phyloP scores from a whole-genome alignment of 116 monocot genomes.

The Cymodocea nodosa region DNA sequence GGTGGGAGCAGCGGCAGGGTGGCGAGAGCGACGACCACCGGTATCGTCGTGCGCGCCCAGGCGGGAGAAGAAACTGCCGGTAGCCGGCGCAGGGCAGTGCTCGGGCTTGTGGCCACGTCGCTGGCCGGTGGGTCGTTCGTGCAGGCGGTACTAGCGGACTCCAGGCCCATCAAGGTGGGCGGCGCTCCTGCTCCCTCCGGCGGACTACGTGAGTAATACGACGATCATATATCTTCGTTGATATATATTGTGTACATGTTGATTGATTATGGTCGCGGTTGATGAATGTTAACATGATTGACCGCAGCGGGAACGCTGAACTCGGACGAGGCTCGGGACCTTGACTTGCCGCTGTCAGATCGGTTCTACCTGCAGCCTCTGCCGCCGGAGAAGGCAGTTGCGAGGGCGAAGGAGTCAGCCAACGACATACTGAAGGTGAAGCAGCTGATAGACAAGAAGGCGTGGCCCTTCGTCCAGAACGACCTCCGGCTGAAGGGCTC shows the following conservation, averaged over 20 bases:
- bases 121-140: constrained; percentile 49
- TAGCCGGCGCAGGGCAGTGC: constrained; percentile 43
- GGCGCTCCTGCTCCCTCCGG: constrained; percentile 25
- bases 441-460: constrained; percentile 65
- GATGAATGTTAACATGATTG: too few species aligned
- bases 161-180: constrained; percentile 18
- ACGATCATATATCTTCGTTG: background rate
- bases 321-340: constrained; percentile 62
- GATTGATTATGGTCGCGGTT: too few species aligned
- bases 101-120: constrained; percentile 54
- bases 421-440: constrained; percentile 68
- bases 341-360: constrained; percentile 41
- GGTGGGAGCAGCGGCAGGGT: background rate
- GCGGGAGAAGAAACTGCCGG: constrained; percentile 1
- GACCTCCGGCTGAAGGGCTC: constrained; percentile 69
- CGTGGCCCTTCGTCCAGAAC: constrained; percentile 76
- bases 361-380: constrained; percentile 76
- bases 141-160: constrained; percentile 14
- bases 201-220: constrained; percentile 61
- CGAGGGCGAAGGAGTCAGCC: constrained; percentile 56
- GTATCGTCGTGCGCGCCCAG: constrained; percentile 28
- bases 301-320: constrained; percentile 49
- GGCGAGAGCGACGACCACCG: constrained; percentile 1
- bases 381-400: constrained; percentile 33
- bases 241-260: too few species aligned